Evolutionary conservation across 176 grass and related monocot species (phyloP), one percentile per base, ranked within the genome.

Genomic region (Ampelocalamus luodianensis): DNA sequence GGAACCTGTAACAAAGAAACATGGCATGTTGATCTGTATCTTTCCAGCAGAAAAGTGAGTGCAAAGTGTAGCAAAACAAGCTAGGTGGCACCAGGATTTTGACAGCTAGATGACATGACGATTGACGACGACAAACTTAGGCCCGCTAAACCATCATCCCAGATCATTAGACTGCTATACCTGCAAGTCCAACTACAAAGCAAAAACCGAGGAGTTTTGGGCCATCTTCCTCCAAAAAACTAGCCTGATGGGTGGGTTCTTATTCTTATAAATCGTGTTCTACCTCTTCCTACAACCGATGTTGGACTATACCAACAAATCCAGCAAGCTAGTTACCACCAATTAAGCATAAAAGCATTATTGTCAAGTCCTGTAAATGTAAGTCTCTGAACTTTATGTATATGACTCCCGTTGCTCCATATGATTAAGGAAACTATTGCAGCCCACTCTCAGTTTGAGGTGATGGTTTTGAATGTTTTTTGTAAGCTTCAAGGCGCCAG

Each of bases 1-100:
- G 91, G 82, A 97, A 92, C 80, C 92, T 97, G 84, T 13, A 34
- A 74, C 53, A 79, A 26, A 71, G 5, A 72, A 2, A 42, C 11
- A 73, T 22, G 22, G 7, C 23, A 55, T 8, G 22, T 10, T 39
- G 15, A 58, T 79, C 44, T 36, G 17, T 11, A 13, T 60, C 17
- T 60, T 78, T 85, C 4, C 40, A 60, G 64, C 65, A 38, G 10
- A 27, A 34, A 67, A 4, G 14, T 9, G 12, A 8, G 0, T 23
- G 74, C 20, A 26, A 38, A 38, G 2, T 76, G 71, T 44, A 74
- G 46, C 24, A 53, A 74, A 74, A 74, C 45, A 18, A 29, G 23
- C 26, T 20, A 8, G 17, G 18, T 55, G 51, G 18, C 51, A 7
- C 17, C 17, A 27, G 43, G 3, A 20, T 74, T 74, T 34, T 10